phyloP scores from a whole-genome alignment of 331 rosid genomes.

The Rosa hybrid region DNA sequence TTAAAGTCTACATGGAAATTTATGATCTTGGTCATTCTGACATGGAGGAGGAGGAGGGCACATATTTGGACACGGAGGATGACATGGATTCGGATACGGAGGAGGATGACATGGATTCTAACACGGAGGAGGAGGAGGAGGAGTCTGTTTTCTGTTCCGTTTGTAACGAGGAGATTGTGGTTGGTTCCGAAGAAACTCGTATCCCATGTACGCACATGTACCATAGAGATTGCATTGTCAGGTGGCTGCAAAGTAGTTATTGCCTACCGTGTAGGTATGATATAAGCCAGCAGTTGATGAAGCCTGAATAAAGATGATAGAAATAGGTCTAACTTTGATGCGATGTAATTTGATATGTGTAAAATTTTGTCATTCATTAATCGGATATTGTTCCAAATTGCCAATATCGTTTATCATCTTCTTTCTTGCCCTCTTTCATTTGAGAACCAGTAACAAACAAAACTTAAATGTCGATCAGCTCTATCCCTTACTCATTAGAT shows the following conservation, averaged over 20 bases:
- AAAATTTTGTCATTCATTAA: neutral
- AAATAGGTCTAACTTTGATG: neutral
- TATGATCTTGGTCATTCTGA: neutral
- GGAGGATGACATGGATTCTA: neutral
- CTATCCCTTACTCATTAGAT: no score
- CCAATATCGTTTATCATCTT: no score
- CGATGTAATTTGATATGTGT: neutral
- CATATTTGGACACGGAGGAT: neutral
- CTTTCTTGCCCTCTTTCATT: no score
- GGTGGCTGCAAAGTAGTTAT: no score
- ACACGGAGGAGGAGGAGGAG: neutral
- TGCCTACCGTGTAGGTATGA: neutral
- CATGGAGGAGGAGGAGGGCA: neutral
- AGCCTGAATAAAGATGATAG: neutral
- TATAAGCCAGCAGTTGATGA: neutral
- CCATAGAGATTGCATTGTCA: no score
- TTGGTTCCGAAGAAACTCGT: no score
- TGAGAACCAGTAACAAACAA: no score
- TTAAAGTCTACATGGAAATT: neutral
- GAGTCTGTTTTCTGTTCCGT: no score
- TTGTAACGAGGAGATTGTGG: no score
- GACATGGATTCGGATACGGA: neutral
- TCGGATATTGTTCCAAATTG: neutral
- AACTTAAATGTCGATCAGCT: no score
- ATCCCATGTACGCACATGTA: no score